Evolutionary conservation across 208 protist genomes (phyloP), one percentile per base, ranked within the genome.

Genomic region (Leishmania aethiopica): DNA sequence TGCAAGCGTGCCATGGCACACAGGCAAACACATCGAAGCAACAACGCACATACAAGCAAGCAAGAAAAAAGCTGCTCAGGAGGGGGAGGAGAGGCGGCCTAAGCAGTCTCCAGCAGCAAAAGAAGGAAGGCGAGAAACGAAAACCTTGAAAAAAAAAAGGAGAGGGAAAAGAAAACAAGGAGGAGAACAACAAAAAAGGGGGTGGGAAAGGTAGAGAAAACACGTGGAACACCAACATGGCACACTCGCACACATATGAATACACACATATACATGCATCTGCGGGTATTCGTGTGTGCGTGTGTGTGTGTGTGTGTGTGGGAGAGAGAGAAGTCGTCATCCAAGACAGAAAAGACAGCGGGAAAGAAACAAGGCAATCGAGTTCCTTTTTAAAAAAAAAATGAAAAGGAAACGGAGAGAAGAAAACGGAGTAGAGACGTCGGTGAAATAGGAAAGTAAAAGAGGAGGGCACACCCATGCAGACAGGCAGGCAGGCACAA

Each of bases 271-370:
- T 15, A 77, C 10, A 60, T 51, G 32, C 7, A 77, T 45, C 3
- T 45, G 42, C 42, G 6, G 42, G 42, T 45, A 45, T 45, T 45
- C 6, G 0, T 55, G 51, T 55, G 51, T 55, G 6, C 11, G 5
- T 55, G 17, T 60, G 19, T 25, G 25, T 32, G 22, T 32, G 3
- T 11, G 17, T 25, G 57, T 6, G 28, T 13, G 57, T 10, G 13
- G 57, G 25, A 53, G 42, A 57, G 35, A 47, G 32, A 40, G 13
- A 67, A 40, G 62, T 67, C 32, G 62, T 67, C 62, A 40, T 67
- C 40, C 51, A 64, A 78, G 74, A 78, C 35, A 51, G 57, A 79
- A 79, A 66, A 32, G 75, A 40, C 11, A 60, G 51, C 72, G 69
- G 17, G 35, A 19, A 57, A 78, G 19, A 77, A 6, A 45, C 45